Percentiles rank a stretch among this genome's conserved stretches.
Conservation (phyloP, 805 yeast species). For the Pichia cabralensis region DNA sequence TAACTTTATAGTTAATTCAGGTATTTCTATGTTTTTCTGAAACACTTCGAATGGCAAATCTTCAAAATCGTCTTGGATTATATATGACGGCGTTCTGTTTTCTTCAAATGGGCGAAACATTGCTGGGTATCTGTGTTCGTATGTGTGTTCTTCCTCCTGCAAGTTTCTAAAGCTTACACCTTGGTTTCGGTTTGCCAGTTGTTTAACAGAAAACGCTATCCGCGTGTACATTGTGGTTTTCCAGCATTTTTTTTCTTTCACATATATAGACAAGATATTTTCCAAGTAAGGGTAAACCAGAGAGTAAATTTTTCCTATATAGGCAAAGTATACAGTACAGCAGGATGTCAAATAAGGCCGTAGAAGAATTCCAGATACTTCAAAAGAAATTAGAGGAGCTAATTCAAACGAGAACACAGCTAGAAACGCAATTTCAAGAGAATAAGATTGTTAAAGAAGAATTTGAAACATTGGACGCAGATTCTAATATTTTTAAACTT, state of each 20-base stretch:
- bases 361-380: slow-evolving; percentile 15
- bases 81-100: slow-evolving; percentile 36
- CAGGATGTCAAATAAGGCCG: no score
- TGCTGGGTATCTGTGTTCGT: no score
- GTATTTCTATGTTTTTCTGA: slow-evolving; percentile 3
- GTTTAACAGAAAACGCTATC: no score
- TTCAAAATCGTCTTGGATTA: slow-evolving; percentile 22
- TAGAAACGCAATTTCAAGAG: slow-evolving; percentile 93
- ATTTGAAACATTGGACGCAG: slow-evolving; percentile 47
- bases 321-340: no score
- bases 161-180: no score
- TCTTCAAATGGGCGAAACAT: slow-evolving; percentile 43
- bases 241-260: no score
- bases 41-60: slow-evolving; percentile 7
- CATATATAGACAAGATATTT: no score
- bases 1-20: neutral
- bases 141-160: no score
- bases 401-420: slow-evolving; percentile 65
- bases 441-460: slow-evolving; percentile 83
- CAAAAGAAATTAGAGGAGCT: slow-evolving; percentile 33
- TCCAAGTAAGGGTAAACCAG: no score
- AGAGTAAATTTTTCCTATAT: no score
- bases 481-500: slow-evolving; percentile 73
- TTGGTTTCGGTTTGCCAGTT: no score
- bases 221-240: no score